Evolutionary conservation across 164 flowering plant species (phyloP).

Genomic region (Berberis thunbergii): DNA sequence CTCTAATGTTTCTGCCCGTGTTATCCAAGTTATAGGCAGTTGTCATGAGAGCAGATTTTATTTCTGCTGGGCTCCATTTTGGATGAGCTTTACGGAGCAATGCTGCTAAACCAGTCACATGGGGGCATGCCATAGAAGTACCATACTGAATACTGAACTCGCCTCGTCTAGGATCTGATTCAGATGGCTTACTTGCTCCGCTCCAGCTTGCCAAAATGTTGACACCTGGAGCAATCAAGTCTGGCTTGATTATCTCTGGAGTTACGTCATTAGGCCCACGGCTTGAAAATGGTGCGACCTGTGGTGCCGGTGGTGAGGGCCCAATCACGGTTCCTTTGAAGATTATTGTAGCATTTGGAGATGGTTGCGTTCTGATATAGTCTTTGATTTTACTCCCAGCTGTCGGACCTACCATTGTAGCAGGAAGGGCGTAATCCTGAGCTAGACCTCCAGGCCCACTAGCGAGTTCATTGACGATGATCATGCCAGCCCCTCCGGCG

Average conservation of each 20-base stretch:
- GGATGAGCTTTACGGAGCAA: neutral
- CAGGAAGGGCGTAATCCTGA: constrained; percentile 65
- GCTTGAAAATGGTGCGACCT: constrained; percentile 24
- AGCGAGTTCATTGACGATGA: constrained; percentile 49
- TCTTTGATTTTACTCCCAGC: constrained; percentile 44
- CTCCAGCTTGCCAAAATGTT: neutral
- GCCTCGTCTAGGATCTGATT: neutral
- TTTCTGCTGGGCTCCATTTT: neutral
- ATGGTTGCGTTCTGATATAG: constrained; percentile 27
- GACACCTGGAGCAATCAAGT: neutral
- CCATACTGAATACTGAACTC: neutral
- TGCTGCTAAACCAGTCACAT: neutral
- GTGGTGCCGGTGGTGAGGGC: constrained; percentile 51
- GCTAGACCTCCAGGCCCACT: constrained; percentile 73
- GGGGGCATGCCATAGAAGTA: neutral
- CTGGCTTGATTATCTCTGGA: neutral
- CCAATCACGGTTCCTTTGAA: constrained; percentile 70
- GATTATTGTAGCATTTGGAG: constrained; percentile 49
- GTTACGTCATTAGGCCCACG: neutral
- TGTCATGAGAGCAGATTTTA: neutral
- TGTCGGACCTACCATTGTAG: constrained; percentile 60
- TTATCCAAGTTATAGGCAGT: neutral
- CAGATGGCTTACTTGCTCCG: neutral
- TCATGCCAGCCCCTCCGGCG: constrained; percentile 82
- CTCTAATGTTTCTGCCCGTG: neutral